Base-by-base conservation (phyloP, 1,284 basidiomycete species). In the Phaffia rhodozyma region DNA sequence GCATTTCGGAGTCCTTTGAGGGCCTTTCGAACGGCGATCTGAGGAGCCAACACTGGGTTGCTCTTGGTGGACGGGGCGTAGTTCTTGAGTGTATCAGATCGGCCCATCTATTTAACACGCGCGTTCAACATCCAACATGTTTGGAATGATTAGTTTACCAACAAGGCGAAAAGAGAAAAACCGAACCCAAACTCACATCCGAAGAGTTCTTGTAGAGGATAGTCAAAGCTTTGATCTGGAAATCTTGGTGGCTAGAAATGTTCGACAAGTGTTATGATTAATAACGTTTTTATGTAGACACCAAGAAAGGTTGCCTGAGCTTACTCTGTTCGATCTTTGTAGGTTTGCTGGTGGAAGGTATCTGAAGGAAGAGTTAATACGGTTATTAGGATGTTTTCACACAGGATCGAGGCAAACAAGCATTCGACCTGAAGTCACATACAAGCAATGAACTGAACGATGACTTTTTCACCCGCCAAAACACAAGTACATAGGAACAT, bases 301-400 rank as follows among this genome's bases (percentile, higher is more conserved):
- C 29, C 49, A 38, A 38, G 34, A 25, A 25, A 50, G 32, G 50
- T 23, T 50, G 25, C 60, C 60, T 27, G 47, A 60, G 38, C 51
- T 30, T 27, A 25, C 25, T 27, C 51, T 53, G 51, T 34, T 57
- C 55, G 55, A 23, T 57, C 25, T 27, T 87, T 86, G 73, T 91
- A 94, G 11, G 87, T 89, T 68, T 86, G 82, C 71, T 89, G 86
- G 75, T 94, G 91, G 79, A 93, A 94, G 72, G 86, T 87, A 69
- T 74, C 75, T 1, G 76, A 78, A 63, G 13, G 29, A 20, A 34
- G 13, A 23, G 47, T 18, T 16, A 21, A 6, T 6, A 20, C 20
- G 38, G 13, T 43, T 43, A 16, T 43, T 11, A 7, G 16, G 13
- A 43, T 11, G 13, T 11, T 7, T 16, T 11, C 6, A 2, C 13